Evolutionary conservation across 345 rosid species (phyloP).

Genomic region (Dimocarpus longan): DNA sequence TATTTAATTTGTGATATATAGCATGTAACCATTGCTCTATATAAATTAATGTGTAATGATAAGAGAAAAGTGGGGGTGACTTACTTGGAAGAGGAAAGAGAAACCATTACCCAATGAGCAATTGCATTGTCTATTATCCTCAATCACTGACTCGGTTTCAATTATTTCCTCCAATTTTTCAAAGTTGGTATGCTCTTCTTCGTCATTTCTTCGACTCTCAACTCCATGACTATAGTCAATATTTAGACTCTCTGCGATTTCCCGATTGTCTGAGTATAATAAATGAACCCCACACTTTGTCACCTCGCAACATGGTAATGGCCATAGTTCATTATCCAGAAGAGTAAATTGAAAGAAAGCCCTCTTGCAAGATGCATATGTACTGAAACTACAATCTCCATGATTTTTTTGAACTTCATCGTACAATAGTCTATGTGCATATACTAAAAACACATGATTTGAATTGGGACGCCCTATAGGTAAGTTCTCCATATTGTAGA

Average conservation of each 20-base stretch:
- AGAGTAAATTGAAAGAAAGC: conserved; percentile 8
- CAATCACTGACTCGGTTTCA: too few species aligned
- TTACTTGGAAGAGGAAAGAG: too few species aligned
- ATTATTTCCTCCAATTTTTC: background rate
- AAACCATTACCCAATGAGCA: too few species aligned
- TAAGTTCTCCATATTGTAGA: background rate
- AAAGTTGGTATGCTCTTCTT: background rate
- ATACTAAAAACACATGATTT: background rate
- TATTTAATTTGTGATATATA: too few species aligned
- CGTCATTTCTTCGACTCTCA: background rate
- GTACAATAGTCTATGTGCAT: too few species aligned
- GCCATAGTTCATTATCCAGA: background rate
- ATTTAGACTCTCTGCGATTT: background rate
- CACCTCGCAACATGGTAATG: background rate
- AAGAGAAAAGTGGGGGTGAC: too few species aligned
- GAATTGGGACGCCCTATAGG: background rate
- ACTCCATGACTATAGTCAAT: background rate
- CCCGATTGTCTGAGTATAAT: background rate
- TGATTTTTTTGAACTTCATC: background rate
- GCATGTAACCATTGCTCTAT: too few species aligned
- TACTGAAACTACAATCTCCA: background rate
- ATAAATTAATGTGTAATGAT: too few species aligned
- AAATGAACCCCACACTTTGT: conserved; percentile 7
- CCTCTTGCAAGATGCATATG: background rate
- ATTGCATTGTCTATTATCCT: too few species aligned